A percentile compares a stretch with the other conserved stretches of the same genome.
Evolutionary conservation across 2,329 filamentous ascomycete genomes (phyloP).

Genomic region (Chalaropsis thielavioides): DNA sequence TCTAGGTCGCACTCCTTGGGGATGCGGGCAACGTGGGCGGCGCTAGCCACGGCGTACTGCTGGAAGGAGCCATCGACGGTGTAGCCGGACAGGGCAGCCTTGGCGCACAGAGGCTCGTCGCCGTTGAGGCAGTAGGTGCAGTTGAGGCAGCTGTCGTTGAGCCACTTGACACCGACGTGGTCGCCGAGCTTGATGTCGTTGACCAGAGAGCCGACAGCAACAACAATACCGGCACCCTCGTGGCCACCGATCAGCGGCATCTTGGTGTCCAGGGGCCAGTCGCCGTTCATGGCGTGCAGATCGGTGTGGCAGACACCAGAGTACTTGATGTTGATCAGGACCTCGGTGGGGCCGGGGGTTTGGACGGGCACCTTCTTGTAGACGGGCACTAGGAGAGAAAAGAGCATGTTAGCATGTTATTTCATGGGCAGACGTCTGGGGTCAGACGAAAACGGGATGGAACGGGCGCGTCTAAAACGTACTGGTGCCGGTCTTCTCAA

Average conservation of each 20-base stretch:
- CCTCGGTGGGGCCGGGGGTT: slow-evolving; percentile 73
- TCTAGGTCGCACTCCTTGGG: slow-evolving; percentile 65
- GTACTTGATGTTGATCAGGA: slow-evolving; percentile 83
- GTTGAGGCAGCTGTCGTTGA: slow-evolving; percentile 71
- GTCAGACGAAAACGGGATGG: neutral
- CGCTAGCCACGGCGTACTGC: slow-evolving; percentile 80
- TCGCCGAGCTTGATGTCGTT: slow-evolving; percentile 68
- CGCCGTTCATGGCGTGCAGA: slow-evolving; percentile 63
- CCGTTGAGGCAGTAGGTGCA: slow-evolving; percentile 71
- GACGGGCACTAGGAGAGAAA: slow-evolving; percentile 34
- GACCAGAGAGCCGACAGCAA: slow-evolving; percentile 64
- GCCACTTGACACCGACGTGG: slow-evolving; percentile 80
- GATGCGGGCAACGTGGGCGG: slow-evolving; percentile 68
- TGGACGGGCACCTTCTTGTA: slow-evolving; percentile 74
- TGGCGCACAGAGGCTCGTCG: slow-evolving; percentile 70
- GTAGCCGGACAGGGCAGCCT: slow-evolving; percentile 70
- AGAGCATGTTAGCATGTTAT: neutral
- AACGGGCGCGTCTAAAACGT: slow-evolving; percentile 24
- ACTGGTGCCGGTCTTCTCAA: slow-evolving; percentile 65
- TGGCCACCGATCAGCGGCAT: slow-evolving; percentile 73
- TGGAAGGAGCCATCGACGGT: slow-evolving; percentile 90
- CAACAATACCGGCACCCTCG: slow-evolving; percentile 68
- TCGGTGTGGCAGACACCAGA: slow-evolving; percentile 87
- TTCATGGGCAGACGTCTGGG: too few relatives aligned
- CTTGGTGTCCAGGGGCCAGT: slow-evolving; percentile 78